Percentiles rank a stretch among this genome's conserved stretches.
These are phyloP conservation scores for Oxalis stricta DNA, from an alignment of 441 rosid genomes.

Conservation along the genomic window DNA sequence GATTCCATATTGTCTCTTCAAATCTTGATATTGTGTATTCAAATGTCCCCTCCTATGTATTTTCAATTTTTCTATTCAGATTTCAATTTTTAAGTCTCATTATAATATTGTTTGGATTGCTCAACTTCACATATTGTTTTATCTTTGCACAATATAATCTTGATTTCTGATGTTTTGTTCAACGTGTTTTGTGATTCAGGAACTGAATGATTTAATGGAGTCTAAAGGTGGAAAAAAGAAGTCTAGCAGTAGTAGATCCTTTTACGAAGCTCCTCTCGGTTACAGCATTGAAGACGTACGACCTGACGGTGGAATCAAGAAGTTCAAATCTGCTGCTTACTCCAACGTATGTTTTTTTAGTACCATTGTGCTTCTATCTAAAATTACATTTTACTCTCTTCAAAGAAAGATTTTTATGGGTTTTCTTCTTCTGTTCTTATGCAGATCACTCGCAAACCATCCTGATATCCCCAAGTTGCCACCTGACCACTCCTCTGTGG, in stretches of 20 bases:
- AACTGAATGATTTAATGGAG: conserved; percentile 74
- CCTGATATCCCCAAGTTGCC: conserved; percentile 36
- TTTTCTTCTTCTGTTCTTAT: conserved; percentile 3
- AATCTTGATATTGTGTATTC: too few species aligned
- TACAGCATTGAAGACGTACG: conserved; percentile 86
- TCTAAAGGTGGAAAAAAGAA: conserved; percentile 74
- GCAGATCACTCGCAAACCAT: conserved; percentile 86
- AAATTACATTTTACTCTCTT: not conserved
- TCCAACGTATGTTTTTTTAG: conserved; percentile 45
- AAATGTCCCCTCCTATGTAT: too few species aligned
- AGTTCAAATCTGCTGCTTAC: conserved; percentile 86
- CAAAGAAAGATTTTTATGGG: not conserved
- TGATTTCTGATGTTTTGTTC: too few species aligned
- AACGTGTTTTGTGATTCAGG: too few species aligned
- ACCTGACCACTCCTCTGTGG: conserved; percentile 33
- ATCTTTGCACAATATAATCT: too few species aligned
- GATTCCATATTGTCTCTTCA: too few species aligned
- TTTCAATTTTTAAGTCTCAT: too few species aligned
- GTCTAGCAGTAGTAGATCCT: conserved; percentile 43
- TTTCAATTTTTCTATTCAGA: too few species aligned
- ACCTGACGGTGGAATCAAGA: conserved; percentile 83
- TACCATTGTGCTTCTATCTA: not conserved
- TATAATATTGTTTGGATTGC: too few species aligned
- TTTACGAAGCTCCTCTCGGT: conserved; percentile 88
- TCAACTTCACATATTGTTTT: too few species aligned